Conservation (phyloP, 345 rosid genomes). For the Pistacia vera region DNA sequence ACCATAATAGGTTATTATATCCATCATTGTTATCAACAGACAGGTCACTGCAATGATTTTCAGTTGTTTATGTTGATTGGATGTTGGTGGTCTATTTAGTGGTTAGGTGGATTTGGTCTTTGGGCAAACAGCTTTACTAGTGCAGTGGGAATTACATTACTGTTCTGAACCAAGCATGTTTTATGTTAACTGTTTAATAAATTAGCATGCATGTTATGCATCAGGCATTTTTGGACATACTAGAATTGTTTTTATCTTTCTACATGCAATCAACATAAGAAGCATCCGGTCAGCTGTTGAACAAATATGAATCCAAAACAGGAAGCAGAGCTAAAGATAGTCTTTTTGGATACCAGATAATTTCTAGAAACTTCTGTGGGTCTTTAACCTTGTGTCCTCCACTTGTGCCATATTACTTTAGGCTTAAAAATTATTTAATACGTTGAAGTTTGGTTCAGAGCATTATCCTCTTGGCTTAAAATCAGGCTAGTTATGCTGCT, state of each 20-base stretch:
- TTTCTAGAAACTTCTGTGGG: neutral
- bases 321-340: neutral
- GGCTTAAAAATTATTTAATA: neutral
- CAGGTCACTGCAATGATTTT: neutral
- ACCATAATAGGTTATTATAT: neutral
- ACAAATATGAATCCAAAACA: neutral
- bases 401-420: neutral
- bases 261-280: neutral
- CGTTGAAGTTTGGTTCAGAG: slow-evolving; percentile 8
- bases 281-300: slow-evolving; percentile 6
- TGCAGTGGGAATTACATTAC: neutral
- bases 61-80: neutral
- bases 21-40: neutral
- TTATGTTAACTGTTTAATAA: neutral
- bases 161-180: neutral
- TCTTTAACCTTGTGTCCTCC: slow-evolving; percentile 1
- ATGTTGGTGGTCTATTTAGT: neutral
- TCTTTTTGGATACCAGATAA: slow-evolving; percentile 6
- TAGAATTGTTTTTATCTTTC: neutral
- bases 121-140: neutral
- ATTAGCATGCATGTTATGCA: neutral
- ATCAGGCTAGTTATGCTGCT: slow-evolving; percentile 13
- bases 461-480: slow-evolving; percentile 11
- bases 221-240: neutral
- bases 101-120: neutral